Evolutionary conservation across 2,329 filamentous ascomycete genomes (phyloP).

Genomic region (Microdochium nivale): DNA sequence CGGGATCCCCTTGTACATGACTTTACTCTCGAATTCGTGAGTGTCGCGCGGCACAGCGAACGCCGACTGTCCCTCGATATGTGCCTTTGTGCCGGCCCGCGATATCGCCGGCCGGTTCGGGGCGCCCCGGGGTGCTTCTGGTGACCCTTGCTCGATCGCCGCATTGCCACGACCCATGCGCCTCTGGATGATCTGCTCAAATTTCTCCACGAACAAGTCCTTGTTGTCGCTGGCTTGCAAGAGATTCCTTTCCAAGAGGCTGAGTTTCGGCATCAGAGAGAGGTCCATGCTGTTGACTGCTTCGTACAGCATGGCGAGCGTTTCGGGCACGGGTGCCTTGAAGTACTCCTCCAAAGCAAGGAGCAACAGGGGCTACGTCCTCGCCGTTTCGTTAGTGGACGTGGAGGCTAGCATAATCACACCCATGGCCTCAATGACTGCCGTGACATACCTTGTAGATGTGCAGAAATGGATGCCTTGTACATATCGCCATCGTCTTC

Average conservation of each 20-base stretch:
- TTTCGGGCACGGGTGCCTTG: conserved; percentile 81
- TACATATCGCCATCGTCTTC: conserved; percentile 98
- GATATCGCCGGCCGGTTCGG: conserved; percentile 40
- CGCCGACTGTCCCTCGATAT: conserved; percentile 51
- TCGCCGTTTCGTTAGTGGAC: conserved; percentile 7
- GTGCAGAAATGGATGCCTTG: conserved; percentile 91
- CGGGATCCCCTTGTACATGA: conserved; percentile 92
- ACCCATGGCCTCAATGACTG: conserved; percentile 3
- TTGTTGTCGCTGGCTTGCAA: conserved; percentile 87
- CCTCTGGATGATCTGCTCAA: conserved; percentile 86
- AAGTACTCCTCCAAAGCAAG: conserved; percentile 96
- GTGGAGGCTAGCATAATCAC: neutral
- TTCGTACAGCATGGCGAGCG: conserved; percentile 78
- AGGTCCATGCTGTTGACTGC: conserved; percentile 96
- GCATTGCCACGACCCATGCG: conserved; percentile 49
- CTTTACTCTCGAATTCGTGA: conserved; percentile 92
- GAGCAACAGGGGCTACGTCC: conserved; percentile 66
- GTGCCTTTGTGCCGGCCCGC: conserved; percentile 53
- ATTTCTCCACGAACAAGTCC: conserved; percentile 96
- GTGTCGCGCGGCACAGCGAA: conserved; percentile 86
- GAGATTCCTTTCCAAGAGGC: conserved; percentile 73
- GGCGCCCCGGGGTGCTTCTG: neutral
- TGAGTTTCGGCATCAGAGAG: conserved; percentile 82
- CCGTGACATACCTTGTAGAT: conserved; percentile 75
- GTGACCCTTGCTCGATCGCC: neutral